phyloP scores from a whole-genome alignment of 306 rosid species.

The Cucumis hystrix region DNA sequence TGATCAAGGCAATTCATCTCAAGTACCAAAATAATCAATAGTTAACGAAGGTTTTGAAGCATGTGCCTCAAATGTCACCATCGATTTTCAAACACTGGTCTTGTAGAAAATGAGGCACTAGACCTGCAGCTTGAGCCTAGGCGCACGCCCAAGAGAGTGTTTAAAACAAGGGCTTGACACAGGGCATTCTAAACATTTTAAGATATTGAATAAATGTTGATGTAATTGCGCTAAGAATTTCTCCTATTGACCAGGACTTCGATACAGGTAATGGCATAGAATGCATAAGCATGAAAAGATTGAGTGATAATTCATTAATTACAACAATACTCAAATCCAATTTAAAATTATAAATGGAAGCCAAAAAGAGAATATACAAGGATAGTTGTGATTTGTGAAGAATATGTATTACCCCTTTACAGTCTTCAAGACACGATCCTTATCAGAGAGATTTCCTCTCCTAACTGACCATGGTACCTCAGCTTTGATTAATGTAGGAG shows the following conservation, averaged over 20 bases:
- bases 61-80: not conserved
- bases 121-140: too few relatives aligned
- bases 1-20: not conserved
- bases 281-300: not conserved
- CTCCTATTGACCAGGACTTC: not conserved
- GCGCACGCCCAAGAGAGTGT: too few relatives aligned
- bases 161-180: not conserved
- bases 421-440: slow-evolving; percentile 85
- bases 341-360: not conserved
- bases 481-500: slow-evolving; percentile 71
- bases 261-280: not conserved
- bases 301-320: not conserved
- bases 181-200: not conserved
- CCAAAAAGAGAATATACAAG: not conserved
- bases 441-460: slow-evolving; percentile 71
- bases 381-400: not conserved
- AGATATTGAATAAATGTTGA: not conserved
- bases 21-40: not conserved
- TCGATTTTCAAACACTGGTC: not conserved
- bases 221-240: not conserved
- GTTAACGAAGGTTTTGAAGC: not conserved
- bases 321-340: not conserved
- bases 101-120: too few relatives aligned
- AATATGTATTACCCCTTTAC: slow-evolving; percentile 64
- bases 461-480: slow-evolving; percentile 95